A percentile compares a stretch with the other conserved stretches of the same genome.
These are phyloP conservation scores for Phoenix roebelenii DNA, from an alignment of 176 grass and related monocot genomes.

Conservation along the genomic window DNA sequence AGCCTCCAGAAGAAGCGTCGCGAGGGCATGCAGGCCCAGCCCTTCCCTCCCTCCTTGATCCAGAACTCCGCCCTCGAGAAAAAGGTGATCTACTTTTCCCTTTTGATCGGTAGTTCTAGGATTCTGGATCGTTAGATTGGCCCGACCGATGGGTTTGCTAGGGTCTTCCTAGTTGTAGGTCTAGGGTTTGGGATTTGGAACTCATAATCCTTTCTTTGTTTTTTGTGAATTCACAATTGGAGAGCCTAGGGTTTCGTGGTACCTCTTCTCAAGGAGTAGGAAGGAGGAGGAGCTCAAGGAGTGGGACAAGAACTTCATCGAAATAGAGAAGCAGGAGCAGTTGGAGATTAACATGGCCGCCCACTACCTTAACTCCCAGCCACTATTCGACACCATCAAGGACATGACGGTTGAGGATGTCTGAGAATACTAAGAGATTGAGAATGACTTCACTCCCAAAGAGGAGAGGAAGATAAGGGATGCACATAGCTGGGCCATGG, in stretches of 20 bases:
- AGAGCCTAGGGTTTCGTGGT: constrained; percentile 19
- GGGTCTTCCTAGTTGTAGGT: background rate
- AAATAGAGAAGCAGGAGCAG: background rate
- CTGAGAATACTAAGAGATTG: background rate
- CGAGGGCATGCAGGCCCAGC: constrained; percentile 3
- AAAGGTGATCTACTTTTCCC: constrained; percentile 25
- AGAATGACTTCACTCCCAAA: constrained; percentile 10
- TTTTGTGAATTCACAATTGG: constrained; percentile 29
- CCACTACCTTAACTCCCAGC: constrained; percentile 8
- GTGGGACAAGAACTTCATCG: background rate
- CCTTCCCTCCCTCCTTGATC: constrained; percentile 1
- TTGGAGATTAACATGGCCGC: background rate
- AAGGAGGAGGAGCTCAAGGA: background rate
- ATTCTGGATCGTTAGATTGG: too few relatives aligned
- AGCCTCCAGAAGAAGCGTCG: too few relatives aligned
- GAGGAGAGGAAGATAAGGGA: background rate
- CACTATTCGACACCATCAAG: constrained; percentile 1
- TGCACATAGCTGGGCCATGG: background rate
- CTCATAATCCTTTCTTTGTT: background rate
- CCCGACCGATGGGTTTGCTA: background rate
- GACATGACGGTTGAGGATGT: constrained; percentile 12
- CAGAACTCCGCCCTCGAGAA: constrained; percentile 46
- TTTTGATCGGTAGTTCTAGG: background rate
- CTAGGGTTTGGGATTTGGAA: constrained; percentile 11
- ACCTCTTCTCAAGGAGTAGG: background rate